Conservation (phyloP, 805 yeast species). For the Debaryomyces tyrocola region DNA sequence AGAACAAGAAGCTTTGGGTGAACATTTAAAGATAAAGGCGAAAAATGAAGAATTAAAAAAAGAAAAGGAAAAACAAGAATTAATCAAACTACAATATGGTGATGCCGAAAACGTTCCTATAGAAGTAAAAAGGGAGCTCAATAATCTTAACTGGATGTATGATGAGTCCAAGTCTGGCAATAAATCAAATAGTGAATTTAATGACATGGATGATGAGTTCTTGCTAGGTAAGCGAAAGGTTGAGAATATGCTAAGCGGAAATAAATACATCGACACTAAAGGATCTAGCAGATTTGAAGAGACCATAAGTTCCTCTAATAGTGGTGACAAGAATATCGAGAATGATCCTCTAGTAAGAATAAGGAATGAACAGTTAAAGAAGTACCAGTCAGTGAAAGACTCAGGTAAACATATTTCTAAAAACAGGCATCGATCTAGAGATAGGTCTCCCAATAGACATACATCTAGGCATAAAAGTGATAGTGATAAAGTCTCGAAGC, state of each 20-base stretch:
- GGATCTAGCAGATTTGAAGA: slow-evolving; percentile 22
- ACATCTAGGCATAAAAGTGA: no score
- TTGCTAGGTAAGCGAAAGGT: slow-evolving; percentile 32
- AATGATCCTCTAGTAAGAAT: slow-evolving; percentile 56
- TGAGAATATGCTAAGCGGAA: slow-evolving; percentile 59
- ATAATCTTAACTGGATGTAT: slow-evolving; percentile 87
- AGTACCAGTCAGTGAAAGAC: slow-evolving; percentile 4
- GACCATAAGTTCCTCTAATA: slow-evolving; percentile 14
- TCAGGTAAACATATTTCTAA: slow-evolving; percentile 6
- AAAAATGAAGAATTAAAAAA: slow-evolving; percentile 61
- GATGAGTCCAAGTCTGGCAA: slow-evolving; percentile 45
- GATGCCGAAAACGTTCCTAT: slow-evolving; percentile 35
- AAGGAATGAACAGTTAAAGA: slow-evolving; percentile 12
- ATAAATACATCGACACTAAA: slow-evolving; percentile 42
- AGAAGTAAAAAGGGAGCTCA: slow-evolving; percentile 34
- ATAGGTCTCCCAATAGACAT: slow-evolving; percentile 8
- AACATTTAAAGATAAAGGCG: slow-evolving; percentile 62
- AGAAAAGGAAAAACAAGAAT: slow-evolving; percentile 60
- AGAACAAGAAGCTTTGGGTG: slow-evolving; percentile 77
- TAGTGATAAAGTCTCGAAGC: slow-evolving; percentile 7
- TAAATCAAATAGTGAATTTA: slow-evolving; percentile 37
- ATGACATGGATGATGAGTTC: slow-evolving; percentile 34
- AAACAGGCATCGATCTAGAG: slow-evolving; percentile 1
- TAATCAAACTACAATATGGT: slow-evolving; percentile 48
- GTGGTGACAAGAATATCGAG: slow-evolving; percentile 1